These are phyloP conservation scores for Cymbomonas tetramitiformis DNA, from an alignment of 139 green algal genomes.

Conservation along the genomic window DNA sequence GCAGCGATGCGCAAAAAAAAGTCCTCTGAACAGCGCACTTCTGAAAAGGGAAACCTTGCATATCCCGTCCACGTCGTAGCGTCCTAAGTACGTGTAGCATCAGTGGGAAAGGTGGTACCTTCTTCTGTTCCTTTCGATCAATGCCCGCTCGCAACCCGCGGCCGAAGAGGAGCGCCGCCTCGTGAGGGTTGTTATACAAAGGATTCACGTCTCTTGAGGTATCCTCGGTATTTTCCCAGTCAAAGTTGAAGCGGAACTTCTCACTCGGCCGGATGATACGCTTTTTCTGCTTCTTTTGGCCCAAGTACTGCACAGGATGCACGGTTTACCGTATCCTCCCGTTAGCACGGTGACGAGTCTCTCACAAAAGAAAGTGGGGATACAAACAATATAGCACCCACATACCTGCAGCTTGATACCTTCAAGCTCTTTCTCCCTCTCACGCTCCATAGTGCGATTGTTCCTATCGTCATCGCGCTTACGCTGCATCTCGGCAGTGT, in stretches of 20 bases:
- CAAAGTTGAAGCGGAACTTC: constrained; percentile 91
- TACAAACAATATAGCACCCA: neutral
- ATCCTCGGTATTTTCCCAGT: constrained; percentile 89
- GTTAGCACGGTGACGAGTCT: neutral
- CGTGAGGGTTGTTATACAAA: constrained; percentile 53
- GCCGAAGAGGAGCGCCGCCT: constrained; percentile 83
- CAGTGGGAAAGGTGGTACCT: no score
- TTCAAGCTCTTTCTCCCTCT: constrained; percentile 70
- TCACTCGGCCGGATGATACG: constrained; percentile 57
- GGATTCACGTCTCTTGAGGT: constrained; percentile 80
- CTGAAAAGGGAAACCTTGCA: no score
- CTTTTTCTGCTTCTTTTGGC: constrained; percentile 60
- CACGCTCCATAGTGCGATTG: constrained; percentile 30
- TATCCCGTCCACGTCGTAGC: no score
- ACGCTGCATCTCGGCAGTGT: no score
- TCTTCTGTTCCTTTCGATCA: constrained; percentile 85
- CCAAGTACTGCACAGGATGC: constrained; percentile 57
- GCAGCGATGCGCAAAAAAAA: no score
- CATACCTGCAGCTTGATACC: constrained; percentile 53
- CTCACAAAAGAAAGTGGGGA: neutral
- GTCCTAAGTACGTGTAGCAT: no score
- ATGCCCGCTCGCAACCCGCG: constrained; percentile 78
- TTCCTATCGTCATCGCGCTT: neutral
- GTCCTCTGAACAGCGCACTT: no score
- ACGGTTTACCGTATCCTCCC: neutral